Base-by-base conservation (phyloP, 306 rosid species). In the Prunus davidiana region DNA sequence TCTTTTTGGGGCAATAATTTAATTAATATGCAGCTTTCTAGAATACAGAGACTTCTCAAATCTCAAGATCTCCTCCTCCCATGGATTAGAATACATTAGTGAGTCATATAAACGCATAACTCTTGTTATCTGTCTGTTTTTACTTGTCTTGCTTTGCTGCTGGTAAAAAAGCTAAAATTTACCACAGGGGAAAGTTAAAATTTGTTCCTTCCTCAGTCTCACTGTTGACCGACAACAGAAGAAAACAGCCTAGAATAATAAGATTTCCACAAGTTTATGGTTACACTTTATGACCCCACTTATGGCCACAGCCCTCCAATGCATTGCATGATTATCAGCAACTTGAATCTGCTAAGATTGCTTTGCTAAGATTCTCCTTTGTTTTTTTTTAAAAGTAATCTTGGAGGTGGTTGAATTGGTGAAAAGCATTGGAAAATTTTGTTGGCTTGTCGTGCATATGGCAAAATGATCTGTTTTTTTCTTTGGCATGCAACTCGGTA, bases 351-450 rank as follows among this genome's bases (percentile, higher is more conserved):
- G 60, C 60, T 4, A 32, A 6, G 24, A 52, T 47, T 47, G 46
- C 70, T 58, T 78, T 58, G 28, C 14, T 49, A 62, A 28, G 82
- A 67, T 64, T 77, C 72, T 70, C 25, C 6, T 16, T 30, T 64
- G 30, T 43, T 15, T 30, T 7, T 52, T 41, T 2, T 19, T 38
- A 20, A 2, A 55, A 30, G 76, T 46, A 30, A 77, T 15, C 73
- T 10, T 16, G 20, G 69, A 22, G n/a, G 57, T 50, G 13, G 55
- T 54, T 74, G 63, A 16, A 75, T 73, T 73, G 62, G 30, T 27
- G 70, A 49, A 65, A 43, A 30, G 38, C 4, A 16, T 60, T 46
- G 12, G 18, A 60, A 66, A 18, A 41, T 16, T 25, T 20, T 41
- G 15, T 41, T 61, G 28, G 64, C 14, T 67, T 25, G 43, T 38